These are phyloP conservation scores for Aspergillus sp. DNA, from an alignment of 2,329 filamentous ascomycete genomes.

Conservation along the genomic window DNA sequence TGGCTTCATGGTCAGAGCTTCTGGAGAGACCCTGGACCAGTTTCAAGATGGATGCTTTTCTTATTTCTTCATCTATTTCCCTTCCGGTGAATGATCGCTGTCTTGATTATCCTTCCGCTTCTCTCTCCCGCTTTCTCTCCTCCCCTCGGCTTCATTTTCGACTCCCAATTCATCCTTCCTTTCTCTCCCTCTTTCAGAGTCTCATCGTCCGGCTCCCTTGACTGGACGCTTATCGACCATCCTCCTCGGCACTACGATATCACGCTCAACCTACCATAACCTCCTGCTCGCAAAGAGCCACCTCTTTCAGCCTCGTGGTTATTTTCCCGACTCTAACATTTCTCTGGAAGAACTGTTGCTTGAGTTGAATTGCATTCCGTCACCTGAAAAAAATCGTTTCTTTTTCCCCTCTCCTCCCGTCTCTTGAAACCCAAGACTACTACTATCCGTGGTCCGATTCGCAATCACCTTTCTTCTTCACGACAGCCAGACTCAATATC, in stretches of 20 bases:
- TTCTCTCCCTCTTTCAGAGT: not conserved
- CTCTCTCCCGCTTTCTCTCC: constrained; percentile 5
- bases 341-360: constrained; percentile 30
- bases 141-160: not conserved
- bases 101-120: constrained; percentile 10
- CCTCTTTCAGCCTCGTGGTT: not conserved
- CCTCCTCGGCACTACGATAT: not conserved
- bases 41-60: constrained; percentile 29
- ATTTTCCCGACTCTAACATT: constrained; percentile 13
- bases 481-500: not conserved
- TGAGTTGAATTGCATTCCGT: constrained; percentile 10
- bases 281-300: not conserved
- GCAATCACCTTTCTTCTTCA: constrained; percentile 5
- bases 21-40: constrained; percentile 29
- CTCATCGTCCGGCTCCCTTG: not conserved
- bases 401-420: constrained; percentile 2
- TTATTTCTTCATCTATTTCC: constrained; percentile 20
- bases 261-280: not conserved
- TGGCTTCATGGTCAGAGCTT: constrained; percentile 30
- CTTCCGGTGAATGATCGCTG: constrained; percentile 7
- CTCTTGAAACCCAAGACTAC: constrained; percentile 2
- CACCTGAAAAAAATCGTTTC: not conserved
- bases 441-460: constrained; percentile 4
- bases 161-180: not conserved
- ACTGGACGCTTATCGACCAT: constrained; percentile 5